Evolutionary conservation across 306 rosid species (phyloP).

Genomic region (Cucumis cinereus): DNA sequence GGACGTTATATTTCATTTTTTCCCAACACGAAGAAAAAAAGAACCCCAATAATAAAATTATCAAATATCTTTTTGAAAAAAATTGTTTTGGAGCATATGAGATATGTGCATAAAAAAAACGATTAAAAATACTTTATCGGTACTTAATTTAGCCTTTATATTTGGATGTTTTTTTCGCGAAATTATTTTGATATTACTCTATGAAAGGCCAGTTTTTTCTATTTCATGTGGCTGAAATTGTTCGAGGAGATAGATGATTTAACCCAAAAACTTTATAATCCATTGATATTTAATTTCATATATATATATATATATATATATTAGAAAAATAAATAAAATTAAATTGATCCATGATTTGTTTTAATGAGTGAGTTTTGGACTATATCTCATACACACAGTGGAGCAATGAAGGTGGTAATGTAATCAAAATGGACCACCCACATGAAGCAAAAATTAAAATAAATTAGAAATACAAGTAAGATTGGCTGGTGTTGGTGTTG

Average conservation of each 20-base stretch:
- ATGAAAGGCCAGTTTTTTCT: neutral
- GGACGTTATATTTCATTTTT: no score
- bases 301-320: no score
- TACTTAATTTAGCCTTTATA: neutral
- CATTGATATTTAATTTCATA: neutral
- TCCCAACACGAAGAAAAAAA: no score
- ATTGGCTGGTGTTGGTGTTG: conserved; percentile 1
- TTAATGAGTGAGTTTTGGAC: neutral
- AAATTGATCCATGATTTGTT: neutral
- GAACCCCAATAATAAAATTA: no score
- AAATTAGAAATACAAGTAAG: neutral
- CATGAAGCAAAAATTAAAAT: neutral
- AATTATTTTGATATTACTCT: neutral
- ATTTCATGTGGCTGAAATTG: neutral
- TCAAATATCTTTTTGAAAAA: no score
- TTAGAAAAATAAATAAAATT: neutral
- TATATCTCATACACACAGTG: neutral
- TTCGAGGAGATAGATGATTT: neutral
- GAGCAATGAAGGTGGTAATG: neutral
- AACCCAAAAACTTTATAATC: neutral
- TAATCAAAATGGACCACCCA: neutral
- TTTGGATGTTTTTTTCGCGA: neutral
- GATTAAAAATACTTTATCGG: no score
- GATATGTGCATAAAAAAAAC: no score
- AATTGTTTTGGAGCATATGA: no score